Percentiles rank a stretch among this genome's conserved stretches.
These are phyloP conservation scores for Monilinia vaccinii-corymbosi DNA, from an alignment of 2,329 filamentous ascomycete genomes.

Conservation along the genomic window DNA sequence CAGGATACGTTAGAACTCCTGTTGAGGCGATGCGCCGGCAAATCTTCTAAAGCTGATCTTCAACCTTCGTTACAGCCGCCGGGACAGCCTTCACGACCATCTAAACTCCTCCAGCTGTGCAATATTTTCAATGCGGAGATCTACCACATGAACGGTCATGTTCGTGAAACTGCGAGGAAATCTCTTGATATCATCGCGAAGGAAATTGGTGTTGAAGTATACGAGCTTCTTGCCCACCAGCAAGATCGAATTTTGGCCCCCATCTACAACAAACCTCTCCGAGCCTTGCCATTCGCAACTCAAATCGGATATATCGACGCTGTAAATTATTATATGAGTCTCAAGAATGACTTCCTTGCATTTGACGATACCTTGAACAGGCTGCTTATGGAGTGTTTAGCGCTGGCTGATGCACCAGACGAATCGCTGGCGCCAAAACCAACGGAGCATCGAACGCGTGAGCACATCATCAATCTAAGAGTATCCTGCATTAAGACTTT, in stretches of 20 bases:
- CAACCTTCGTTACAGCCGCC: conserved; percentile 43
- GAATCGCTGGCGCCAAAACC: conserved; percentile 89
- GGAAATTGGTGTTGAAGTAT: conserved; percentile 67
- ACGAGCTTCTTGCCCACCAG: conserved; percentile 81
- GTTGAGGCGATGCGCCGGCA: conserved; percentile 68
- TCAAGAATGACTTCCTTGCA: conserved; percentile 80
- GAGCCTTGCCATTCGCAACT: conserved; percentile 84
- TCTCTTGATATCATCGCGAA: conserved; percentile 75
- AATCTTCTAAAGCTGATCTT: conserved; percentile 70
- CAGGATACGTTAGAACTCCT: conserved; percentile 76
- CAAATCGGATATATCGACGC: conserved; percentile 99
- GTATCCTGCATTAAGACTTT: conserved; percentile 91
- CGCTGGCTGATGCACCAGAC: conserved; percentile 88
- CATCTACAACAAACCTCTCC: conserved; percentile 90
- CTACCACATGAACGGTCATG: conserved; percentile 91
- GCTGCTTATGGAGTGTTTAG: conserved; percentile 85
- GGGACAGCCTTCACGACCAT: conserved; percentile 50
- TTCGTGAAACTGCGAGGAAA: conserved; percentile 76
- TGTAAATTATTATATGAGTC: conserved; percentile 85
- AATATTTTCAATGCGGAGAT: conserved; percentile 80
- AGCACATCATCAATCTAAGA: conserved; percentile 82
- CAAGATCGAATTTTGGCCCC: conserved; percentile 83
- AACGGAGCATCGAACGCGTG: conserved; percentile 88
- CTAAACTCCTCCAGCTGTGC: conserved; percentile 66
- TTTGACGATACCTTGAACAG: conserved; percentile 90